Conservation (phyloP, 495 filamentous ascomycete species). For the Jackrogersella minutella region DNA sequence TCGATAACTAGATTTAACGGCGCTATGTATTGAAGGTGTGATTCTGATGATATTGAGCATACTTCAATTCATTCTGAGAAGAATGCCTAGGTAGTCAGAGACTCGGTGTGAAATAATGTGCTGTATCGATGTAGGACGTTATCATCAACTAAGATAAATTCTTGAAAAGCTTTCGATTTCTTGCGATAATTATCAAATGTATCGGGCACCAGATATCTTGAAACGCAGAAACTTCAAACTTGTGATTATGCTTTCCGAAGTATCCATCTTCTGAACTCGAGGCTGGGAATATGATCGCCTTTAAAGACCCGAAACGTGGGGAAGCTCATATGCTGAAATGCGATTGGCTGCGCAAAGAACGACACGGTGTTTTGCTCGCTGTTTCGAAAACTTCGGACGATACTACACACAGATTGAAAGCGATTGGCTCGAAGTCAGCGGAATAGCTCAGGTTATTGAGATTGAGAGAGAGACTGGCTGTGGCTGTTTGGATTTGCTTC, state of each 20-base stretch:
- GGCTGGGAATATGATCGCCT: not conserved
- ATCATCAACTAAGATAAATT: not conserved
- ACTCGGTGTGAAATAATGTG: no score
- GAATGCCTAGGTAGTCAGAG: no score
- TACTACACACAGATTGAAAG: not conserved
- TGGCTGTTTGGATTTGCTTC: not conserved
- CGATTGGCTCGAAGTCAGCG: constrained; percentile 1
- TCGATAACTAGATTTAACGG: not conserved
- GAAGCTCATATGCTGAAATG: constrained; percentile 14
- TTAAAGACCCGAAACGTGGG: constrained; percentile 23
- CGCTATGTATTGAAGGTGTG: not conserved
- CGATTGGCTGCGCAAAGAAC: constrained; percentile 29
- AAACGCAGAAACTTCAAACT: constrained; percentile 21
- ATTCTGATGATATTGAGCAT: not conserved
- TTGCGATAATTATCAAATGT: not conserved
- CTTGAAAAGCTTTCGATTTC: not conserved
- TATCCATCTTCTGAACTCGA: constrained; percentile 9
- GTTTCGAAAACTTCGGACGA: constrained; percentile 37
- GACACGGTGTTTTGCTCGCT: constrained; percentile 22
- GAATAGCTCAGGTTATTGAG: not conserved
- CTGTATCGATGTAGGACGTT: not conserved
- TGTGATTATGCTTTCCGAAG: not conserved
- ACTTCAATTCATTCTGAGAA: no score
- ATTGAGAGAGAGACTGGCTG: not conserved
- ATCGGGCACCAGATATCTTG: not conserved